Base-by-base conservation (phyloP, 495 filamentous ascomycete genomes). In the Hypoxylon cercidicola region DNA sequence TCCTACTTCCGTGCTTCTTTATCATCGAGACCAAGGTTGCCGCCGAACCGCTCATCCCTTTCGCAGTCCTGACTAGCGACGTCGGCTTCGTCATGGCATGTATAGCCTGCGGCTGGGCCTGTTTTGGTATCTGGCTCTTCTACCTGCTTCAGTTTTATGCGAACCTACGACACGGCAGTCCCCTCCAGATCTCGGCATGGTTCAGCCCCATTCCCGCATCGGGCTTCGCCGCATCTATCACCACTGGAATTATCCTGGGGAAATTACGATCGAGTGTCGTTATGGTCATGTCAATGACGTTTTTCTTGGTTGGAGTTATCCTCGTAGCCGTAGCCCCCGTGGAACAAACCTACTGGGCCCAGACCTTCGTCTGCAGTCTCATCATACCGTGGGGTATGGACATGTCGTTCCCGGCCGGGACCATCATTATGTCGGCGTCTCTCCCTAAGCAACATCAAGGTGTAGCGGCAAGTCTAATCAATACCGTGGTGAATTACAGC, bases 361-460 rank as follows among this genome's bases (percentile, higher is more conserved):
- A 86, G 60, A 78, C 78, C 1, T 90, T 90, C 59, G 77, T 89
- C 13, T 71, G 72, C 13, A 77, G 80, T 3, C 4, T 88, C 10
- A 68, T 91, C 32, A 87, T 84, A 45, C 80, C 84, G 0, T 85
- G 78, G 54, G 88, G 85, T 48, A 89, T 89, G 80, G 74, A 76
- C 46, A 72, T 77, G 70, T 70, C 65, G 32, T 71, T 72, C 40
- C 73, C 75, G 1, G 74, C 72, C 13, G 75, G 71, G 1, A 87
- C 83, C 4, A 74, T 91, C 2, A 78, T 91, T 16, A 76, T 90
- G 10, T 84, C 79, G 47, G 83, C 88, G 60, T 74, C 79, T 7
- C 77, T 90, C 52, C 76, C 75, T 5, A 79, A 78, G 35, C 78
- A 88, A 51, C 82, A 89, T 65, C 87, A 91, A 70, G 88, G 88